phyloP scores from a whole-genome alignment of 2,329 filamentous ascomycete genomes.

The Botrytis galanthina region DNA sequence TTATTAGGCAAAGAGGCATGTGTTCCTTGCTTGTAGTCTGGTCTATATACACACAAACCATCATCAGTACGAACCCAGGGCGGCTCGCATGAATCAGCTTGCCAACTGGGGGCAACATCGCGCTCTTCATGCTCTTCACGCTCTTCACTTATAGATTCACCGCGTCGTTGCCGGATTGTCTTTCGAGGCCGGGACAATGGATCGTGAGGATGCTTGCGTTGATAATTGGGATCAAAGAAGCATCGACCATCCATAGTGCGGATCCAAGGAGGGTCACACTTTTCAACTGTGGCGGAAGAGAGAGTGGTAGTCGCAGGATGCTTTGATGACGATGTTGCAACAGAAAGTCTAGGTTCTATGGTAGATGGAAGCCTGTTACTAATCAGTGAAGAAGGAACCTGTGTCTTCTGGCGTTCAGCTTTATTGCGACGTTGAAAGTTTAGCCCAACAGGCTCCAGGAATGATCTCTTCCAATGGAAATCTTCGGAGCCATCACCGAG shows the following conservation, averaged over 20 bases:
- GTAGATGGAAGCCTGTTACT: background rate
- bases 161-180: background rate
- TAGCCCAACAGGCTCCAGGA: background rate
- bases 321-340: background rate
- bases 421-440: background rate
- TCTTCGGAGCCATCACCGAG: background rate
- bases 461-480: background rate
- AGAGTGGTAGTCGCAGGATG: background rate
- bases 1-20: background rate
- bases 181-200: background rate
- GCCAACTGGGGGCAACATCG: background rate
- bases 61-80: background rate
- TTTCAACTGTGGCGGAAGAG: background rate
- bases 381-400: background rate
- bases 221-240: conserved; percentile 1
- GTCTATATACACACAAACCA: background rate
- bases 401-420: background rate
- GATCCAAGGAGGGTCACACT: background rate
- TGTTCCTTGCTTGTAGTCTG: background rate
- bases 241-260: conserved; percentile 1
- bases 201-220: background rate
- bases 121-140: background rate
- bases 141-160: background rate
- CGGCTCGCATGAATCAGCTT: background rate
- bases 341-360: background rate